Percentiles rank a stretch among this genome's conserved stretches.
phyloP scores from a whole-genome alignment of 2,329 filamentous ascomycete species.

The Neonectria ditissima region DNA sequence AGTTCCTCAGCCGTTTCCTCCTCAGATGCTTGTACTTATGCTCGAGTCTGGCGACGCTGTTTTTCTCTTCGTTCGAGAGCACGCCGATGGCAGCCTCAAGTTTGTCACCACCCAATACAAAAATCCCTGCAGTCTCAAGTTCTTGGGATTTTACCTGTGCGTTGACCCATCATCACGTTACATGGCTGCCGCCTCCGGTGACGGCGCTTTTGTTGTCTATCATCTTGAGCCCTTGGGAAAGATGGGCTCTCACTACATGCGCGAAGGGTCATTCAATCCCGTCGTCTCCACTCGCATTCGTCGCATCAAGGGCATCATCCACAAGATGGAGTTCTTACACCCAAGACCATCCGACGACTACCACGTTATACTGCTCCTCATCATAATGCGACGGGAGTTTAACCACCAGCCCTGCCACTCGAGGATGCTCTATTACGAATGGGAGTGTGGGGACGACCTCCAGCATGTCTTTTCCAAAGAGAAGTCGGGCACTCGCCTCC shows the following conservation, averaged over 20 bases:
- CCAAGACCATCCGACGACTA: constrained; percentile 74
- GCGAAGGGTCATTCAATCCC: constrained; percentile 63
- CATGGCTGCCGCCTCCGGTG: constrained; percentile 76
- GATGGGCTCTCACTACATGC: constrained; percentile 63
- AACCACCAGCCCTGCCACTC: constrained; percentile 49
- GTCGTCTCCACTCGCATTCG: constrained; percentile 63
- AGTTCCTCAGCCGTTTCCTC: constrained; percentile 63
- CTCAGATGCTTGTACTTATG: constrained; percentile 84
- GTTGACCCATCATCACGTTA: constrained; percentile 81
- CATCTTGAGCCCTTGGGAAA: constrained; percentile 69
- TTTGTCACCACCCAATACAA: constrained; percentile 73
- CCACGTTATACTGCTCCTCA: constrained; percentile 81
- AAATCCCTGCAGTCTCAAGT: constrained; percentile 68
- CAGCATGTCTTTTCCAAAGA: constrained; percentile 58
- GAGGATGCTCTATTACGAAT: constrained; percentile 70
- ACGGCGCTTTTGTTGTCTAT: constrained; percentile 78
- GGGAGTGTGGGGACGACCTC: constrained; percentile 66
- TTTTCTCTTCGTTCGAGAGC: constrained; percentile 76
- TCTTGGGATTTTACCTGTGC: constrained; percentile 74
- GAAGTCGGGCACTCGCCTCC: constrained; percentile 63
- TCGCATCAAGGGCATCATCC: constrained; percentile 76
- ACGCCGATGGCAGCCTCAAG: constrained; percentile 58
- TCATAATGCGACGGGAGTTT: constrained; percentile 60
- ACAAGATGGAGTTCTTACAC: constrained; percentile 88
- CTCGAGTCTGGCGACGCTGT: constrained; percentile 79